A percentile compares a stretch with the other conserved stretches of the same genome.
These are phyloP conservation scores for Phalaenopsis equestris DNA, from an alignment of 106 monocot genomes.

Conservation along the genomic window DNA sequence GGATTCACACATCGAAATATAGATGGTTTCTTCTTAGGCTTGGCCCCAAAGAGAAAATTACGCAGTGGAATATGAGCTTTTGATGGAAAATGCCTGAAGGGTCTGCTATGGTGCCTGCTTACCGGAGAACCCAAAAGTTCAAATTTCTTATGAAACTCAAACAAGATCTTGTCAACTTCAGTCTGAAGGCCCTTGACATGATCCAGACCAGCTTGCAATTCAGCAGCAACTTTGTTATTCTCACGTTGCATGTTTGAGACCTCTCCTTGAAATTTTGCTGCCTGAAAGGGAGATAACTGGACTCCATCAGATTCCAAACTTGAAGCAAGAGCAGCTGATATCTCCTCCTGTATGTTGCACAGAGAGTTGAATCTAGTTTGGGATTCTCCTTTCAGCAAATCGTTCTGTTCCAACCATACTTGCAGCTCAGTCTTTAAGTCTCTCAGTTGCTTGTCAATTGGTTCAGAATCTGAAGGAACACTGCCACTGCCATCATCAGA, in stretches of 20 bases:
- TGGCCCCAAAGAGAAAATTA: conserved; percentile 60
- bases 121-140: conserved; percentile 24
- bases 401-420: conserved; percentile 74
- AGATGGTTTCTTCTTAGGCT: conserved; percentile 70
- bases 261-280: conserved; percentile 76
- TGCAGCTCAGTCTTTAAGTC: conserved; percentile 56
- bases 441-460: conserved; percentile 37
- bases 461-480: conserved; percentile 13
- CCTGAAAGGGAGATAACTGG: conserved; percentile 51
- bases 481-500: background rate
- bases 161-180: conserved; percentile 44
- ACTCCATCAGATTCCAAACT: conserved; percentile 22
- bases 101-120: conserved; percentile 15
- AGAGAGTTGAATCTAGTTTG: conserved; percentile 50
- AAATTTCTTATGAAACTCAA: conserved; percentile 27
- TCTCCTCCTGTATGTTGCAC: conserved; percentile 50
- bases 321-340: conserved; percentile 29
- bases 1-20: conserved; percentile 66
- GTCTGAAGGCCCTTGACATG: conserved; percentile 38
- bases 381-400: conserved; percentile 43
- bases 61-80: conserved; percentile 47
- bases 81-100: conserved; percentile 22
- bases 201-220: conserved; percentile 54
- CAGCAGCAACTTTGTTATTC: conserved; percentile 68
- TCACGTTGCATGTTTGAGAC: conserved; percentile 74